phyloP scores from a whole-genome alignment of 106 monocot species.

The Dioscorea dumetorum region DNA sequence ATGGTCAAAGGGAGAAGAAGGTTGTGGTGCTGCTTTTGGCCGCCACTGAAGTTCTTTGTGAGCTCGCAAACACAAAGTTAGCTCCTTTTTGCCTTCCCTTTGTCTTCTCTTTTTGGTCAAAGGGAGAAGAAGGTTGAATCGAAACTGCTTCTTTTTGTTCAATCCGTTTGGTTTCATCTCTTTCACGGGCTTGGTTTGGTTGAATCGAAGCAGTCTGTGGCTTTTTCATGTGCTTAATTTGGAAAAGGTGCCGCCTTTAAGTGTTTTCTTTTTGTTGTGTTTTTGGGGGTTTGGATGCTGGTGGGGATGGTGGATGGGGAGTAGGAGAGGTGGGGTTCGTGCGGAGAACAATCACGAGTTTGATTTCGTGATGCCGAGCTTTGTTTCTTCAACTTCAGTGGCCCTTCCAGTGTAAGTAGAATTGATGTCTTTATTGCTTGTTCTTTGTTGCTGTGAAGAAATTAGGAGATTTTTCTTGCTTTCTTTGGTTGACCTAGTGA shows the following conservation, averaged over 20 bases:
- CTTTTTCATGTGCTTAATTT: neutral
- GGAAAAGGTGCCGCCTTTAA: neutral
- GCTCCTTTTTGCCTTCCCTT: too few relatives aligned
- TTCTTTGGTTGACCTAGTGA: neutral
- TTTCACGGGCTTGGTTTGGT: neutral
- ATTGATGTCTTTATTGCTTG: neutral
- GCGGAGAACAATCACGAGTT: constrained; percentile 13
- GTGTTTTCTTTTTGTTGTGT: neutral
- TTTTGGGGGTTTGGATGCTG: neutral
- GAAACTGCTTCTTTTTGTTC: too few relatives aligned
- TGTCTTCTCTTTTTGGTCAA: too few relatives aligned
- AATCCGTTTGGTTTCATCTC: too few relatives aligned
- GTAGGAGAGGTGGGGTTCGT: constrained; percentile 16
- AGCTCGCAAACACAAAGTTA: too few relatives aligned
- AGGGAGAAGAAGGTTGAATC: too few relatives aligned
- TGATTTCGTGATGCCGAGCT: constrained; percentile 12
- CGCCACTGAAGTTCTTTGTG: too few relatives aligned
- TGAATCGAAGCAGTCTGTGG: neutral
- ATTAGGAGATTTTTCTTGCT: neutral
- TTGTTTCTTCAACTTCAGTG: constrained; percentile 4
- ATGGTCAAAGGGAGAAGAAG: too few relatives aligned
- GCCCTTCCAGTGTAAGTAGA: constrained; percentile 9
- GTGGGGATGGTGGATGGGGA: constrained; percentile 22
- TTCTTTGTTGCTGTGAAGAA: neutral
- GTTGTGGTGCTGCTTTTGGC: too few relatives aligned